Evolutionary conservation across 116 monocot species (phyloP), one percentile per base, ranked within the genome.

Genomic region (Phalaenopsis hybrid): DNA sequence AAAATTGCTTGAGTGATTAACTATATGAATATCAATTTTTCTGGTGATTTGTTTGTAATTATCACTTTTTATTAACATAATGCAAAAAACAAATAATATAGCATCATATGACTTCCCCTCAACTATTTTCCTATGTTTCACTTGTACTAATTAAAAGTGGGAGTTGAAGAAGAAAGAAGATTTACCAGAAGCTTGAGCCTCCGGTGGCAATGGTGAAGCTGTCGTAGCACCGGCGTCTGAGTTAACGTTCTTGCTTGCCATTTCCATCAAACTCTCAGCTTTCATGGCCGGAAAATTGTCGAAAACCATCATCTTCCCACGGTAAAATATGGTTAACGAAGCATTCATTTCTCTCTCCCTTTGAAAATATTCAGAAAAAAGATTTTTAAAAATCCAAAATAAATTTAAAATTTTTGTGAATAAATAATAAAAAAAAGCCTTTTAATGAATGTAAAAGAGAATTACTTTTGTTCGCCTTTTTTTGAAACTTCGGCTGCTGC

Each of bases 311-410:
- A 94, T 85, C 72, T 86, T 89, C n/a, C 94, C 92, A 8, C 81
- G 79, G 67, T 94, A 94, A 63, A 92, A 94, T 51, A 94, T 94
- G 12, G 94, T 92, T 84, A 94, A 78, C 75, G 86, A 85, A 1
- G 37, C 61, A n/a, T 83, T 85, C 33, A 15, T 13, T 12, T 70
- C 70, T 1, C 11, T 70, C 70, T 70, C 70, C 70, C 70, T 70
- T 33, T 12, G 2, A 70, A 33, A 70, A 12, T 51, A 51, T 51
- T 11, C 10, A 49, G 13, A 20, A 21, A 63, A 20, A 6, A 63
- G 4, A 0, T 63, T 51, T 12, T 51, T 51, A 51, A 21, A 12
- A 51, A 51, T 10, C 10, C 49, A 6, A 8, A 10, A 49, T 49
- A 49, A 49, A 49, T 8, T 49, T 49, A 49, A 49, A 49, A 8